A percentile compares a stretch with the other conserved stretches of the same genome.
Conservation (phyloP, 2,329 filamentous ascomycete species). For the Aspergillus ochraceus region DNA sequence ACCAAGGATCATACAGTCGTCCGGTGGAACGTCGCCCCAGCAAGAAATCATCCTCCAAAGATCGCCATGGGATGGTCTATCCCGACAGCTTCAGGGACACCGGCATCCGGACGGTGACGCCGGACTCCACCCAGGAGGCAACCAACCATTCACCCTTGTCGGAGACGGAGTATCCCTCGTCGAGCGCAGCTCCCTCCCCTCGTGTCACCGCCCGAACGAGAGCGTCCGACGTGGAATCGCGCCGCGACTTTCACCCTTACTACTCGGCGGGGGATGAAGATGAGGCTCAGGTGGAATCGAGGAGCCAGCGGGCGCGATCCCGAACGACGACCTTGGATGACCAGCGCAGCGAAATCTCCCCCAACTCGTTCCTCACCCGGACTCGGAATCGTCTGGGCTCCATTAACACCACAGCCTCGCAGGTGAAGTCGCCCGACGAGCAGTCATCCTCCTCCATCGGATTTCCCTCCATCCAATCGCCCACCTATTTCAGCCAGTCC, state of each 20-base stretch:
- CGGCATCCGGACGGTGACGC: constrained; percentile 49
- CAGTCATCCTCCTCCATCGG: constrained; percentile 44
- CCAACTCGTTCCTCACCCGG: constrained; percentile 33
- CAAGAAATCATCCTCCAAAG: constrained; percentile 49
- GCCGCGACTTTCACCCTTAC: constrained; percentile 31
- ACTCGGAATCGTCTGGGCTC: constrained; percentile 41
- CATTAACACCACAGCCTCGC: constrained; percentile 37
- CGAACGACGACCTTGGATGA: constrained; percentile 45
- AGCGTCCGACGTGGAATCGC: constrained; percentile 33
- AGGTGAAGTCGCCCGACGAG: constrained; percentile 40
- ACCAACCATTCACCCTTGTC: constrained; percentile 40
- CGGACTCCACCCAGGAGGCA: constrained; percentile 40
- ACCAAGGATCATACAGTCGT: constrained; percentile 39
- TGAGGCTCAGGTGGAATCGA: constrained; percentile 31
- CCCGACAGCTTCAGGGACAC: constrained; percentile 47
- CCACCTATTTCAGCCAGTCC: constrained; percentile 35
- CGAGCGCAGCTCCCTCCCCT: constrained; percentile 36
- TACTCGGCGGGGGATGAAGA: constrained; percentile 36
- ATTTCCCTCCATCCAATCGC: constrained; percentile 49
- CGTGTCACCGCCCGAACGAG: constrained; percentile 36
- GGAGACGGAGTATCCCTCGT: constrained; percentile 35
- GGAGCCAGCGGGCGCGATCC: constrained; percentile 38
- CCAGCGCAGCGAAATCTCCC: constrained; percentile 39
- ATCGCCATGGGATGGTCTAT: constrained; percentile 48
- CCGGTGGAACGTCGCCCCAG: constrained; percentile 46